Base-by-base conservation (phyloP, 2,329 filamentous ascomycete species). In the Lachnellula hyalina region DNA sequence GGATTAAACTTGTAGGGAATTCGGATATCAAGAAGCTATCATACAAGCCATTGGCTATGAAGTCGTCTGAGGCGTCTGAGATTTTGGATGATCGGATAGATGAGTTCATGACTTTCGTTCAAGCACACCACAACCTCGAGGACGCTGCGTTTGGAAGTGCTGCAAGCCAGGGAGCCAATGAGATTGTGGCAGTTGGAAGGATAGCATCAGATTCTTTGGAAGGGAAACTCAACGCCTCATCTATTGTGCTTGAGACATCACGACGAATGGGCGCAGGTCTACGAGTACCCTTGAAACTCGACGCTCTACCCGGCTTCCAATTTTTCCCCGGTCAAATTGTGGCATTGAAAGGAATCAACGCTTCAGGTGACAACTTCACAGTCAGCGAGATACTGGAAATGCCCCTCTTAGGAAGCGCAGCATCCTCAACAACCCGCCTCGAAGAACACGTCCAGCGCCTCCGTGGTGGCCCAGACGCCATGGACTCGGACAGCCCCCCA, bases 291-390 rank as follows among this genome's bases (percentile, higher is more conserved):
- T 72, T 99, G 17, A 89, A 90, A 61, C 75, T 96, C 54, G 81
- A 87, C 57, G 80, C 80, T 2, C 70, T 96, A 1, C 74, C 77
- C 61, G 80, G 73, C 1, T 94, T 87, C 72, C 87, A 90, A 68
- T 90, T 97, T 75, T 97, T 97, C 69, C 94, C 93, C 0, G 94
- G 94, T 5, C 92, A 97, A 68, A 90, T 97, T 51, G 90, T 96
- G 32, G 94, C 93, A 6, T 73, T 97, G 28, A 81, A 81, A 58
- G 94, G 94, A 7, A 90, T 85, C 63, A 99, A 99, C 68, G 85
- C 90, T 19, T 90, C 90, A 0, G 93, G 93, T 0, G 81, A 85
- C 38, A 86, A 89, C 64, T 96, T 97, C 63, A 81, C 85, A 1
- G 90, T 94, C 34, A 84, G 81, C 35, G 85, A 96, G 66, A 73